Percentiles rank a stretch among this genome's conserved stretches.
Conservation (phyloP, 2,329 filamentous ascomycete genomes). For the Claviceps quebecensis region DNA sequence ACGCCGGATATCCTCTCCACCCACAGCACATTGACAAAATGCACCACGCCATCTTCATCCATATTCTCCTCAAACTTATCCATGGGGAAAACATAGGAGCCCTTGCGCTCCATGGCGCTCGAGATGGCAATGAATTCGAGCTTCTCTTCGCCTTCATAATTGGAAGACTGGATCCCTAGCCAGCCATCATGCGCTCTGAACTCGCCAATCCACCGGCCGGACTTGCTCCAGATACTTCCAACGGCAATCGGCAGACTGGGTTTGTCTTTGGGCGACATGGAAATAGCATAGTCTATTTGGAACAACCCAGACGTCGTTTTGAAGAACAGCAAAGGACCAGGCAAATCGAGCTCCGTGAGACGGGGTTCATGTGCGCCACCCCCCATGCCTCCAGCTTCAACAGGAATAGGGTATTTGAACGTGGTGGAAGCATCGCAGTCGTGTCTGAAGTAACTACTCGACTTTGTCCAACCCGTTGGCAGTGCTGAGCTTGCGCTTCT, state of each 20-base stretch:
- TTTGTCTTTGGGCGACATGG: constrained; percentile 20
- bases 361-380: constrained; percentile 17
- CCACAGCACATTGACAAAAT: constrained; percentile 33
- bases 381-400: constrained; percentile 19
- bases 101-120: constrained; percentile 25
- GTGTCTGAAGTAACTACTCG: constrained; percentile 23
- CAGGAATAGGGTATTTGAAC: constrained; percentile 29
- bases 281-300: constrained; percentile 25
- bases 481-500: constrained; percentile 16
- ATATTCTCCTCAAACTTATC: constrained; percentile 27
- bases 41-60: constrained; percentile 27
- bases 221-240: constrained; percentile 26
- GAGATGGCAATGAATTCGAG: constrained; percentile 31
- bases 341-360: constrained; percentile 18
- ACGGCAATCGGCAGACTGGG: constrained; percentile 27
- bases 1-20: constrained; percentile 30
- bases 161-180: constrained; percentile 31
- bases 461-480: constrained; percentile 26
- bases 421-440: constrained; percentile 24
- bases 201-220: constrained; percentile 25
- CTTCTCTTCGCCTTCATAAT: constrained; percentile 29
- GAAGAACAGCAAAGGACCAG: constrained; percentile 27
- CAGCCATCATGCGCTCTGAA: constrained; percentile 31
- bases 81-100: constrained; percentile 24
- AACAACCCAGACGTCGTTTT: constrained; percentile 24